Conservation (phyloP, 75 land plant genomes). For the Chamaecyparis obtusa region DNA sequence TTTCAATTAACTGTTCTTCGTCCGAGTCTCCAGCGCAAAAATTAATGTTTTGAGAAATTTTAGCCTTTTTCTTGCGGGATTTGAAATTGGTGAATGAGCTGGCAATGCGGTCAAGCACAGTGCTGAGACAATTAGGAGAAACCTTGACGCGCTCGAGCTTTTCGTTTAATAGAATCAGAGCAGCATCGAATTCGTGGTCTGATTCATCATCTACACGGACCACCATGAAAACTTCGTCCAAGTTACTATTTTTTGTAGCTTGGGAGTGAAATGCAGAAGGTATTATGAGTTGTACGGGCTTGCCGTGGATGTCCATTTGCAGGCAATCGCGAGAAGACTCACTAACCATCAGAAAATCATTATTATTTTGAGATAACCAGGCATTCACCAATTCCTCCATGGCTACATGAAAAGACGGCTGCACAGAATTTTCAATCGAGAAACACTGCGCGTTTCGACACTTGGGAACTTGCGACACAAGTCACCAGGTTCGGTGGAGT, state of each 20-base stretch:
- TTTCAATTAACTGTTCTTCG: background rate
- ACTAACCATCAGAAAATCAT: background rate
- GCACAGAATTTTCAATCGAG: no score
- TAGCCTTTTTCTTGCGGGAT: background rate
- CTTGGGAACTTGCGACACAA: no score
- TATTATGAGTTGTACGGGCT: background rate
- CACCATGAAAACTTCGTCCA: background rate
- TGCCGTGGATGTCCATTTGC: background rate
- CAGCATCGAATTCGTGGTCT: background rate
- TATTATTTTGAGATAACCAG: background rate
- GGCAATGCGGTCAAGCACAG: constrained; percentile 16
- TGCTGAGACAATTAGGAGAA: constrained; percentile 4
- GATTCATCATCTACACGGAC: background rate
- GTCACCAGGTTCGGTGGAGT: no score
- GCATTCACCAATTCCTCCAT: background rate
- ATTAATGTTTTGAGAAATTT: background rate
- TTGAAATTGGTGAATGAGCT: background rate
- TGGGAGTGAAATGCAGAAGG: background rate
- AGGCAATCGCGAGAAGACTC: background rate
- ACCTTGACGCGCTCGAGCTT: constrained; percentile 21
- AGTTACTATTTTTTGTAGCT: background rate
- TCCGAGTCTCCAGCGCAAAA: background rate
- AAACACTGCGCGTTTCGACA: no score
- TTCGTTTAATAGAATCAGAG: constrained; percentile 16
- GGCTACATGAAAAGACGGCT: background rate